A percentile compares a stretch with the other conserved stretches of the same genome.
Evolutionary conservation across 1,284 basidiomycete species (phyloP).

Genomic region (Ustanciosporium gigantosporum): DNA sequence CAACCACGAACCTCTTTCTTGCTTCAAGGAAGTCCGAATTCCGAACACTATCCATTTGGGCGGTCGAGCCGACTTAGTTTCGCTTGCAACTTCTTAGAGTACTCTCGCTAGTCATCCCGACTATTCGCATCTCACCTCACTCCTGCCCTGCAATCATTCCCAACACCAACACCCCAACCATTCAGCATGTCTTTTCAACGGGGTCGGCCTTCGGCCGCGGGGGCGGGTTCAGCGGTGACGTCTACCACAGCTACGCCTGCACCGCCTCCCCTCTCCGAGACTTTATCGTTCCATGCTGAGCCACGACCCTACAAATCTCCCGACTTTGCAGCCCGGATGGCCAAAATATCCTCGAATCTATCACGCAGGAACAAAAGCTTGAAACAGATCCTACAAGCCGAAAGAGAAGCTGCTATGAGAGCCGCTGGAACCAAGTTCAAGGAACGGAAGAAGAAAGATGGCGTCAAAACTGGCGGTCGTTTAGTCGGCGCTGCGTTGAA

Average conservation of each 20-base stretch:
- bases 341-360: constrained; percentile 34
- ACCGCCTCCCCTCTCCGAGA: constrained; percentile 28
- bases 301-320: constrained; percentile 37
- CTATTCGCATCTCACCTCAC: no score
- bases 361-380: constrained; percentile 49
- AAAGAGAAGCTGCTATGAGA: constrained; percentile 46
- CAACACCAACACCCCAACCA: no score
- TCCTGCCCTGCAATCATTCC: no score
- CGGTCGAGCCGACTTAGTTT: no score
- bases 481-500: constrained; percentile 33
- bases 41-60: no score
- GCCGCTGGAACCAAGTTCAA: constrained; percentile 22
- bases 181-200: no score
- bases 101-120: no score
- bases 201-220: no score
- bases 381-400: constrained; percentile 51
- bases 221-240: no score
- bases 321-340: constrained; percentile 22
- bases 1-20: no score
- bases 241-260: constrained; percentile 31
- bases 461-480: constrained; percentile 5
- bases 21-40: no score
- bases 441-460: constrained; percentile 31
- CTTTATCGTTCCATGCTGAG: constrained; percentile 31
- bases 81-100: no score